Conservation (phyloP, 306 rosid genomes). For the Pterocarpus macrocarpus region DNA sequence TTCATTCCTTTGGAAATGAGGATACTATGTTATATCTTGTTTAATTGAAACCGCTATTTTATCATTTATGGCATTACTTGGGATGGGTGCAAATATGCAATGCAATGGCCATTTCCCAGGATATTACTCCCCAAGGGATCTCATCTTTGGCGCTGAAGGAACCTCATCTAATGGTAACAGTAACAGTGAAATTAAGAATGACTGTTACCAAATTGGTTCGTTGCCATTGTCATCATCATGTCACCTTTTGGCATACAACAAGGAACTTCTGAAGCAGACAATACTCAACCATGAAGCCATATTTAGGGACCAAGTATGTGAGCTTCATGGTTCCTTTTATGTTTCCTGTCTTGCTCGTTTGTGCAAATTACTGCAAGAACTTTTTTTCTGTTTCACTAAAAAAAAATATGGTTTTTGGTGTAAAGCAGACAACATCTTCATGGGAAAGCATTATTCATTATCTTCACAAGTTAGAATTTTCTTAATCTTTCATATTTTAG, state of each 20-base stretch:
- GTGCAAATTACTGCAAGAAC: too few relatives aligned
- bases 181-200: too few relatives aligned
- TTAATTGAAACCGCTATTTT: constrained; percentile 41
- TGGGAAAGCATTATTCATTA: not conserved
- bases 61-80: constrained; percentile 57
- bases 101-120: constrained; percentile 50
- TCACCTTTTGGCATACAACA: constrained; percentile 3
- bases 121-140: constrained; percentile 48
- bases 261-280: constrained; percentile 67
- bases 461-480: constrained; percentile 11
- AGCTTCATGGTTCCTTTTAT: constrained; percentile 17
- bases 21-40: not conserved
- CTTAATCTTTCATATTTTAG: constrained; percentile 13
- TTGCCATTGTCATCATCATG: too few relatives aligned
- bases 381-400: constrained; percentile 13
- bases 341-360: too few relatives aligned
- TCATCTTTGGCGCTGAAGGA: constrained; percentile 55
- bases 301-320: constrained; percentile 73
- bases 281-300: constrained; percentile 74
- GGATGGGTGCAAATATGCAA: constrained; percentile 59
- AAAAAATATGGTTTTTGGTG: not conserved
- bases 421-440: not conserved
- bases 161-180: constrained; percentile 35
- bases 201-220: too few relatives aligned
- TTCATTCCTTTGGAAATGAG: not conserved